A percentile compares a stretch with the other conserved stretches of the same genome.
Conservation (phyloP, 257 asterid genomes). For the Penstemon barbatus region DNA sequence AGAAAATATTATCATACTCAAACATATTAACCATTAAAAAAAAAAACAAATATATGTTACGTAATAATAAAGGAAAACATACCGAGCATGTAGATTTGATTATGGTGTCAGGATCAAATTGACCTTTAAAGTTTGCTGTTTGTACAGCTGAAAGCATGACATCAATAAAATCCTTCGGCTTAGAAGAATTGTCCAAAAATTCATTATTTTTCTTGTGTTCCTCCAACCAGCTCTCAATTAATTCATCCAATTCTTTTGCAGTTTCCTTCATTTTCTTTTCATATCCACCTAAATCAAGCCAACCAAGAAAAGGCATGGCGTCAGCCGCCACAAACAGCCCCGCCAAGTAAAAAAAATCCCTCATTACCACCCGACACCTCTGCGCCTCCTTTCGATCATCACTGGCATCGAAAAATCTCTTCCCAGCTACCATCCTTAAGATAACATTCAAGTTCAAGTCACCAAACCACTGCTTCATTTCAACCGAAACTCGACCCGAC, state of each 20-base stretch:
- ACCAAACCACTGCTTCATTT: slow-evolving; percentile 41
- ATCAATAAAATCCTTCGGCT: slow-evolving; percentile 39
- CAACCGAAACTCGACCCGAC: slow-evolving; percentile 28
- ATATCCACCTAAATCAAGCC: slow-evolving; percentile 47
- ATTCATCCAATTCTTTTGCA: slow-evolving; percentile 30
- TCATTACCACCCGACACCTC: slow-evolving; percentile 34
- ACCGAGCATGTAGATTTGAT: slow-evolving; percentile 41
- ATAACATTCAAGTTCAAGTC: slow-evolving; percentile 37
- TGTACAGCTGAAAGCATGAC: slow-evolving; percentile 30
- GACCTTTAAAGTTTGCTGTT: slow-evolving; percentile 6
- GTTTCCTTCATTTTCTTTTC: slow-evolving; percentile 44
- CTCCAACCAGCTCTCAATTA: slow-evolving; percentile 36
- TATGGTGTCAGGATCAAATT: slow-evolving; percentile 29
- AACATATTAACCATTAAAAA: too few species aligned
- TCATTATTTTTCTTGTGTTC: slow-evolving; percentile 24
- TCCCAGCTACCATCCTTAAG: slow-evolving; percentile 37
- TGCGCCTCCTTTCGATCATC: slow-evolving; percentile 24
- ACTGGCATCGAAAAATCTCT: slow-evolving; percentile 23
- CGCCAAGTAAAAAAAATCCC: slow-evolving; percentile 32
- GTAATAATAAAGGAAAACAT: too few species aligned
- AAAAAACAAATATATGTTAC: too few species aligned
- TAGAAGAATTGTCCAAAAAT: slow-evolving; percentile 6
- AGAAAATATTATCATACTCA: too few species aligned
- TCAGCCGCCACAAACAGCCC: slow-evolving; percentile 38
- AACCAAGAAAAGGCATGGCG: slow-evolving; percentile 34